phyloP scores from a whole-genome alignment of 139 green algal genomes.

The Micractinium sp. region DNA sequence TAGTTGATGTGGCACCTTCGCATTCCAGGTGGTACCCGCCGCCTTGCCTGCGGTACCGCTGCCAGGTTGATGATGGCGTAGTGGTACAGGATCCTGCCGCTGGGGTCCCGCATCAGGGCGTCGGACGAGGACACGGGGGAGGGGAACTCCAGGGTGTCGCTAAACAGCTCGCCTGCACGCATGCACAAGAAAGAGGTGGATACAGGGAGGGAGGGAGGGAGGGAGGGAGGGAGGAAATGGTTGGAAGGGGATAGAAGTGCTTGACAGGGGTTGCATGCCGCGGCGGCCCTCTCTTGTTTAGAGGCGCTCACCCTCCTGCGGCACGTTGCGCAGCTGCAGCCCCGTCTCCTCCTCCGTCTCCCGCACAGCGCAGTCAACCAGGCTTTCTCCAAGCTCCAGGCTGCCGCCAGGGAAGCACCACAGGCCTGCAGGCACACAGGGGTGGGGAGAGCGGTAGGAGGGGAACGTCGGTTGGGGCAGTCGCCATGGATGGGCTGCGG shows the following conservation, averaged over 20 bases:
- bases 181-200: too few relatives aligned
- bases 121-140: slow-evolving; percentile 64
- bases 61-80: slow-evolving; percentile 38
- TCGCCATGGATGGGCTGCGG: neutral
- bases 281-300: too few relatives aligned
- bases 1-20: too few relatives aligned
- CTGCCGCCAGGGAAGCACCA: slow-evolving; percentile 45
- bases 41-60: neutral
- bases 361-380: slow-evolving; percentile 61
- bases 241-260: too few relatives aligned
- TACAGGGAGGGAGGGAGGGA: neutral
- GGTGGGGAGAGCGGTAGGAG: neutral
- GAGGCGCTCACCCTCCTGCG: neutral
- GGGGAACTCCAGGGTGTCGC: slow-evolving; percentile 43
- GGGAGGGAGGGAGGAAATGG: too few relatives aligned
- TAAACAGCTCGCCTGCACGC: slow-evolving; percentile 38
- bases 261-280: too few relatives aligned
- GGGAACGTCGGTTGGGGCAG: neutral
- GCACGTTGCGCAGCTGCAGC: slow-evolving; percentile 36
- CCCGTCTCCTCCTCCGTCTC: slow-evolving; percentile 69
- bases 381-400: slow-evolving; percentile 58
- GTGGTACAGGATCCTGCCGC: slow-evolving; percentile 23
- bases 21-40: neutral
- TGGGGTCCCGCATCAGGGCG: slow-evolving; percentile 32
- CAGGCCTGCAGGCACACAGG: slow-evolving; percentile 7